Evolutionary conservation across 179 eudicot species (phyloP).

Genomic region (Spinacia oleracea): DNA sequence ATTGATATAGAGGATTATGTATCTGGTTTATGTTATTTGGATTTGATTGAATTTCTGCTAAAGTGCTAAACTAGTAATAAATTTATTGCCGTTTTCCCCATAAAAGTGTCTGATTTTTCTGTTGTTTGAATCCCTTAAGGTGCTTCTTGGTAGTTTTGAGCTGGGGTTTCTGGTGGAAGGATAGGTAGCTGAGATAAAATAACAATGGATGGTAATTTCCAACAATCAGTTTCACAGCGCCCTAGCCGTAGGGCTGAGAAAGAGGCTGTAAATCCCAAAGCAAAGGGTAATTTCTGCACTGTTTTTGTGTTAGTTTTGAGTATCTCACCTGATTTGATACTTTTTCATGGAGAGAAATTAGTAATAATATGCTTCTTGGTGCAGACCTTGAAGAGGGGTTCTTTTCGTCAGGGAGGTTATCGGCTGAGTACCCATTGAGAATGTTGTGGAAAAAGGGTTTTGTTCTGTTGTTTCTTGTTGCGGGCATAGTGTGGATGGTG

Average conservation of each 20-base stretch:
- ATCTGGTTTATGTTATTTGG: too few species aligned
- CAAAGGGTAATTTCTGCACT: conserved; percentile 34
- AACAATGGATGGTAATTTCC: conserved; percentile 52
- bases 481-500: conserved; percentile 86
- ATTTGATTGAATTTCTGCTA: too few species aligned
- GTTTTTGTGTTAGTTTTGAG: not conserved
- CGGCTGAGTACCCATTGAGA: conserved; percentile 56
- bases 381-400: conserved; percentile 46
- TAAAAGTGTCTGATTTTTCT: not conserved
- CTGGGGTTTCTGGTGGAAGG: conserved; percentile 22
- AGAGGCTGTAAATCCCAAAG: conserved; percentile 30
- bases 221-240: conserved; percentile 55
- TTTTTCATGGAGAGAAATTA: not conserved
- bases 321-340: not conserved
- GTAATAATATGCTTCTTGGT: conserved; percentile 22
- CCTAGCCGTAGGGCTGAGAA: conserved; percentile 55
- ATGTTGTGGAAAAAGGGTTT: conserved; percentile 83
- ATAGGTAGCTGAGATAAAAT: conserved; percentile 12
- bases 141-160: not conserved
- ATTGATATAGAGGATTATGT: too few species aligned
- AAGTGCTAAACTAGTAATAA: not conserved
- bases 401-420: conserved; percentile 42
- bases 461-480: conserved; percentile 77
- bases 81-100: not conserved
- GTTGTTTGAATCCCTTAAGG: not conserved